These are phyloP conservation scores for Phialophora chinensis DNA, from an alignment of 2,329 filamentous ascomycete species.

Conservation along the genomic window DNA sequence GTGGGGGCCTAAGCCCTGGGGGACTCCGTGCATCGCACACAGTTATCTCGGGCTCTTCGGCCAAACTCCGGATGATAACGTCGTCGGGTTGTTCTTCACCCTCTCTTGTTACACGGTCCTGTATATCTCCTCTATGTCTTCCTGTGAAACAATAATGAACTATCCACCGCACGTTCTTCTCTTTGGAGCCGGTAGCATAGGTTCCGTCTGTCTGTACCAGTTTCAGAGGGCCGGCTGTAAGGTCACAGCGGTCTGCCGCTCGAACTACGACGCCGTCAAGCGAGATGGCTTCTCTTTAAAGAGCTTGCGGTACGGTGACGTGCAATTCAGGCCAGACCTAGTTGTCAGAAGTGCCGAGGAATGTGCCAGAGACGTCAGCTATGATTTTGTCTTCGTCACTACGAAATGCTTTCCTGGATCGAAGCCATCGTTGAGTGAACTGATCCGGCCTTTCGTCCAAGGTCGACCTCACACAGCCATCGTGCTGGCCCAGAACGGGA, in stretches of 20 bases:
- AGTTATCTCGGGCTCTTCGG: background rate
- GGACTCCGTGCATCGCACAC: too few species aligned
- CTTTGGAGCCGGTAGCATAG: slow-evolving; percentile 38
- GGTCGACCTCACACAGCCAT: slow-evolving; percentile 57
- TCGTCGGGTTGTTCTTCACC: background rate
- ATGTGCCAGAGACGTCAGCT: slow-evolving; percentile 49
- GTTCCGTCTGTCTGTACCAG: slow-evolving; percentile 40
- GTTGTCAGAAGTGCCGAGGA: slow-evolving; percentile 66
- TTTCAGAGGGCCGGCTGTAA: slow-evolving; percentile 45
- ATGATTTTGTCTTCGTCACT: slow-evolving; percentile 62
- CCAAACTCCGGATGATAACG: background rate
- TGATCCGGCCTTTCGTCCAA: slow-evolving; percentile 60
- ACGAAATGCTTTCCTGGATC: slow-evolving; percentile 66
- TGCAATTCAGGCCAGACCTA: slow-evolving; percentile 65
- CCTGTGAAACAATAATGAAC: slow-evolving; percentile 10
- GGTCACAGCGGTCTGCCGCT: slow-evolving; percentile 64
- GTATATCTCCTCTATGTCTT: background rate
- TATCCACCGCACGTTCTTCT: slow-evolving; percentile 37
- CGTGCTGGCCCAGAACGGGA: slow-evolving; percentile 65
- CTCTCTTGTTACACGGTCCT: background rate
- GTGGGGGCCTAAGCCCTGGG: background rate
- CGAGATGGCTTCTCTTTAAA: slow-evolving; percentile 60
- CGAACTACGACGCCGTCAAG: slow-evolving; percentile 60
- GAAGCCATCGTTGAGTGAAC: slow-evolving; percentile 54
- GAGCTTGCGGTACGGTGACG: slow-evolving; percentile 68